These are phyloP conservation scores for Myrica gale DNA, from an alignment of 306 rosid species.

Conservation along the genomic window DNA sequence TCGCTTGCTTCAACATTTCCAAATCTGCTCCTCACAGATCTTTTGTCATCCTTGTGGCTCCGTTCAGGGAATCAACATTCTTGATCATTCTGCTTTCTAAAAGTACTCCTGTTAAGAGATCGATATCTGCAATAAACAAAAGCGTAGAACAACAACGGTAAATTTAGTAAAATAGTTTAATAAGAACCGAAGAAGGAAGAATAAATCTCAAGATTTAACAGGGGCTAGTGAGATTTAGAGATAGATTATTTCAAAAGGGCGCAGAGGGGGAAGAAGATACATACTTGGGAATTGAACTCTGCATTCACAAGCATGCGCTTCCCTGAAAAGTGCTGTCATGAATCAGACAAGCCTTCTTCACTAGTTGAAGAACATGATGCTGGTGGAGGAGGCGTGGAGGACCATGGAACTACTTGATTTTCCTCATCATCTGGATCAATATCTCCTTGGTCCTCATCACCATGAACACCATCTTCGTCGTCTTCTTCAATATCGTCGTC, in stretches of 20 bases:
- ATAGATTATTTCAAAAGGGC: neutral
- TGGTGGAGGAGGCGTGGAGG: conserved; percentile 44
- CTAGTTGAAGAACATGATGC: conserved; percentile 49
- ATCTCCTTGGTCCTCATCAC: conserved; percentile 2
- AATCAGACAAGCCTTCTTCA: conserved; percentile 28
- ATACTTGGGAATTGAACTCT: conserved; percentile 7
- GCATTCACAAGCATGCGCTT: conserved; percentile 7
- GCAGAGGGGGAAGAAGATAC: conserved; percentile 1
- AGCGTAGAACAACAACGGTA: neutral
- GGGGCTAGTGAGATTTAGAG: neutral
- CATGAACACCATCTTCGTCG: neutral
- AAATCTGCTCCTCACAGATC: neutral
- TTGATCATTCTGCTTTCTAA: conserved; percentile 11
- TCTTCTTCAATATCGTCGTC: neutral
- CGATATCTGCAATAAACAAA: neutral
- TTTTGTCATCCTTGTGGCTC: neutral
- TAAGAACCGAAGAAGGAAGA: neutral
- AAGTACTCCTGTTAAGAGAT: neutral
- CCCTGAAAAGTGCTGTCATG: conserved; percentile 15
- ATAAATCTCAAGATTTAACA: neutral
- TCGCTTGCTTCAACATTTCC: conserved; percentile 5
- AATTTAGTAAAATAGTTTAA: neutral
- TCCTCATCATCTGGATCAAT: conserved; percentile 44
- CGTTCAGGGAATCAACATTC: neutral
- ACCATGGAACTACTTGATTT: conserved; percentile 82